Conservation (phyloP, 352 stramenopile genomes). For the Pythium sukuiense region DNA sequence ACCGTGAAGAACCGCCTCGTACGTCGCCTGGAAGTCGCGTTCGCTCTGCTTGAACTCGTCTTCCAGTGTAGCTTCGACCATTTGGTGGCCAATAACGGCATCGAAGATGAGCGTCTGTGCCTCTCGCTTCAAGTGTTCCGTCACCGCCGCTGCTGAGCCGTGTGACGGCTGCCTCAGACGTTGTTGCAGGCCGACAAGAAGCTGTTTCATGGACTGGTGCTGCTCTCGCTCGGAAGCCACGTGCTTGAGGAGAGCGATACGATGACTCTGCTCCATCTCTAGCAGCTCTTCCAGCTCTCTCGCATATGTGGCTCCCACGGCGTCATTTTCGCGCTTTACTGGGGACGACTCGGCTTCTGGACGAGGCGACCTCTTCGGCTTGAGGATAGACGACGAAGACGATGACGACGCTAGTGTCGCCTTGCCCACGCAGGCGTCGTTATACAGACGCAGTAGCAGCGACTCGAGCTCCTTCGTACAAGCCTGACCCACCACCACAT, state of each 20-base stretch:
- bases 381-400: slow-evolving; percentile 18
- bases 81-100: slow-evolving; percentile 66
- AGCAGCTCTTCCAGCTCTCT: slow-evolving; percentile 54
- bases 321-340: neutral
- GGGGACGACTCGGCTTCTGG: slow-evolving; percentile 13
- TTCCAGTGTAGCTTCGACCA: slow-evolving; percentile 60
- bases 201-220: slow-evolving; percentile 53
- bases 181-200: slow-evolving; percentile 29
- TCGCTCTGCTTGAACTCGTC: slow-evolving; percentile 47
- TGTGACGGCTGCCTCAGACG: slow-evolving; percentile 21
- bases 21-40: slow-evolving; percentile 36
- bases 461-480: slow-evolving; percentile 68
- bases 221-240: slow-evolving; percentile 57
- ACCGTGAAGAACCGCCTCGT: slow-evolving; percentile 32
- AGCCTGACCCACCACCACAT: slow-evolving; percentile 28
- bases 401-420: slow-evolving; percentile 1
- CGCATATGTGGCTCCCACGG: slow-evolving; percentile 26
- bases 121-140: slow-evolving; percentile 23
- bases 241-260: slow-evolving; percentile 55
- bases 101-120: slow-evolving; percentile 64
- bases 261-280: slow-evolving; percentile 47
- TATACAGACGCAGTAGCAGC: slow-evolving; percentile 61
- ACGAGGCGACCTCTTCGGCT: slow-evolving; percentile 18
- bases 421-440: slow-evolving; percentile 43
- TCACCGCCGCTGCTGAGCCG: slow-evolving; percentile 11